Evolutionary conservation across 2,329 filamentous ascomycete species (phyloP).

Genomic region (Sclerotinia glacialis): DNA sequence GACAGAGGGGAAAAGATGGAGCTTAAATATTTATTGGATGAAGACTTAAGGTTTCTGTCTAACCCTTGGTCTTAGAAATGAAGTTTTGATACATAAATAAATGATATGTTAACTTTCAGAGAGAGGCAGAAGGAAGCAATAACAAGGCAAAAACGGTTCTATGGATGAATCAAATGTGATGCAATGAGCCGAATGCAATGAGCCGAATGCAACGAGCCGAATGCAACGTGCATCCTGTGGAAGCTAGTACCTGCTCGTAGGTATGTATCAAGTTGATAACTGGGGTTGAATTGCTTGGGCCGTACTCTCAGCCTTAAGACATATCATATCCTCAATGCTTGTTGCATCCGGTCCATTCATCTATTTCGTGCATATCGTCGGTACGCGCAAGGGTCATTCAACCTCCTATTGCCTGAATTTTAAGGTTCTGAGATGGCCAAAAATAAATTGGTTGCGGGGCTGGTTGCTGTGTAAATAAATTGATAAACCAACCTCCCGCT

Average conservation of each 20-base stretch:
- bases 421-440: not conserved
- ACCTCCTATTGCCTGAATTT: too few relatives aligned
- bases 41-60: not conserved
- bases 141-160: not conserved
- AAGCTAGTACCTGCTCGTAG: not conserved
- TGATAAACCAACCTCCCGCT: slow-evolving; percentile 19
- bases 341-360: not conserved
- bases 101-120: not conserved
- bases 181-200: not conserved
- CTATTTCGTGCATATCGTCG: slow-evolving; percentile 6
- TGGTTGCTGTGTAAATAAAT: slow-evolving; percentile 21
- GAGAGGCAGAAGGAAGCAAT: not conserved
- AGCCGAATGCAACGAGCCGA: not conserved
- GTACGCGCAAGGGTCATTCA: not conserved
- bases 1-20: not conserved
- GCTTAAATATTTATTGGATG: not conserved
- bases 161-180: not conserved
- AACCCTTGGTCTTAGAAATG: not conserved
- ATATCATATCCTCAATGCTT: not conserved
- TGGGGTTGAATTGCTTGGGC: not conserved
- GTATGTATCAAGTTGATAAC: not conserved
- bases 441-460: slow-evolving; percentile 1
- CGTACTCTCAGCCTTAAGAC: not conserved
- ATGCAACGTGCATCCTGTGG: not conserved
- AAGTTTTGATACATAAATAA: not conserved